Conservation (phyloP, 1,284 basidiomycete genomes). For the Stereum hirsutum region DNA sequence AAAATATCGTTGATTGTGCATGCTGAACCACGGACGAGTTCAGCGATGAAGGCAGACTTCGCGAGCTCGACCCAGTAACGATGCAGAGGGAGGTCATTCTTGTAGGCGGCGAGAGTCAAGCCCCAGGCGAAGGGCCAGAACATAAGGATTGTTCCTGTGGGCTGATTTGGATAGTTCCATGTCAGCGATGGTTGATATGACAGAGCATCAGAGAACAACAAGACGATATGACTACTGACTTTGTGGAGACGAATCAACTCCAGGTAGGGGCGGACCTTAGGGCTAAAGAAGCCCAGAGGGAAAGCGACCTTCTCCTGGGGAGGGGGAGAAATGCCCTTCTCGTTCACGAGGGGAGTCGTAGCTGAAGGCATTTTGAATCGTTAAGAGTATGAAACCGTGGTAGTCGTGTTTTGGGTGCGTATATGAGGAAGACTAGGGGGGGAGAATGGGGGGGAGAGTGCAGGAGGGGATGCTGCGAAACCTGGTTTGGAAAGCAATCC, state of each 20-base stretch:
- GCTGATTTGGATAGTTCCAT: too few relatives aligned
- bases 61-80: constrained; percentile 11
- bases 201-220: not conserved
- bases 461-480: not conserved
- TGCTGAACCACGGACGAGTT: constrained; percentile 20
- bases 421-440: not conserved
- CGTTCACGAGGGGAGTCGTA: constrained; percentile 5
- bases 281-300: constrained; percentile 11
- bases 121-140: constrained; percentile 40
- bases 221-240: constrained; percentile 16
- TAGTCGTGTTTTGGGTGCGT: constrained; percentile 5
- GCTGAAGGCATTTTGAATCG: too few relatives aligned
- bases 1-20: constrained; percentile 48
- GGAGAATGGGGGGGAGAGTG: not conserved
- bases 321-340: not conserved
- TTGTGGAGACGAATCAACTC: constrained; percentile 43
- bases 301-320: constrained; percentile 10
- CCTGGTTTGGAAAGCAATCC: not conserved
- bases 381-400: too few relatives aligned
- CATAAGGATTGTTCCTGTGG: constrained; percentile 42
- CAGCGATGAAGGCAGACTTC: constrained; percentile 10
- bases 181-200: not conserved
- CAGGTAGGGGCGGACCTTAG: constrained; percentile 28
- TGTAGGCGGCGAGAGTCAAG: constrained; percentile 14
- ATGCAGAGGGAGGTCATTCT: constrained; percentile 8